Evolutionary conservation across 352 stramenopile species (phyloP).

Genomic region (Lagenidium giganteum): DNA sequence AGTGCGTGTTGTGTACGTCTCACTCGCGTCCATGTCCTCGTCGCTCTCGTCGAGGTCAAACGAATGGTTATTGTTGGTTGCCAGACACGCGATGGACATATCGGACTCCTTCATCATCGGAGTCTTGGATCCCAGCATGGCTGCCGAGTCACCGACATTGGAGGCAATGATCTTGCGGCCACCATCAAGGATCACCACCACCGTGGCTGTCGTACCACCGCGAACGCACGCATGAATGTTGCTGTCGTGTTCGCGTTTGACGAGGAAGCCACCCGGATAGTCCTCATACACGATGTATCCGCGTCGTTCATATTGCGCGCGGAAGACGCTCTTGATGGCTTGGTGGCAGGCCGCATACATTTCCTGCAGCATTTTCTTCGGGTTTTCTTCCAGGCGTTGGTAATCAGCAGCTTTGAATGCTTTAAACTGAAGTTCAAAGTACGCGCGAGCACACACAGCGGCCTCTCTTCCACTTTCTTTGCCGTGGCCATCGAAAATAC

Average conservation of each 20-base stretch:
- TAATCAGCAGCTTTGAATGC: constrained; percentile 40
- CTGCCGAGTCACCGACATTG: constrained; percentile 81
- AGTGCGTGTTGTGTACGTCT: too few relatives aligned
- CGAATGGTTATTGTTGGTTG: constrained; percentile 22
- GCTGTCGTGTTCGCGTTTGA: constrained; percentile 30
- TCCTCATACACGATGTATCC: constrained; percentile 59
- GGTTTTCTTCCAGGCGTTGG: constrained; percentile 39
- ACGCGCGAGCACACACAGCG: constrained; percentile 48
- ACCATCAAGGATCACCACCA: constrained; percentile 74
- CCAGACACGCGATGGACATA: too few relatives aligned
- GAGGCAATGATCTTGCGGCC: constrained; percentile 65
- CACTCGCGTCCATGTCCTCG: constrained; percentile 1
- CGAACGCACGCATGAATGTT: constrained; percentile 67
- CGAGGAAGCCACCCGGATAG: constrained; percentile 50
- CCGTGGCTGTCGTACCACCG: constrained; percentile 83
- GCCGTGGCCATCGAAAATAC: constrained; percentile 86
- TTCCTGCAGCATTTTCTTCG: constrained; percentile 34
- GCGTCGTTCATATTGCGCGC: constrained; percentile 44
- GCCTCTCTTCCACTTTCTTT: constrained; percentile 69
- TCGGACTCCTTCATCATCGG: constrained; percentile 16
- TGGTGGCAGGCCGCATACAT: constrained; percentile 62
- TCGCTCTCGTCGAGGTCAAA: constrained; percentile 1
- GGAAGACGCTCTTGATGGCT: constrained; percentile 58
- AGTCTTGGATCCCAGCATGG: constrained; percentile 26
- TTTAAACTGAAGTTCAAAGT: constrained; percentile 61